phyloP scores from a whole-genome alignment of 768 basidiomycete genomes.

The Termitomyces sp. region DNA sequence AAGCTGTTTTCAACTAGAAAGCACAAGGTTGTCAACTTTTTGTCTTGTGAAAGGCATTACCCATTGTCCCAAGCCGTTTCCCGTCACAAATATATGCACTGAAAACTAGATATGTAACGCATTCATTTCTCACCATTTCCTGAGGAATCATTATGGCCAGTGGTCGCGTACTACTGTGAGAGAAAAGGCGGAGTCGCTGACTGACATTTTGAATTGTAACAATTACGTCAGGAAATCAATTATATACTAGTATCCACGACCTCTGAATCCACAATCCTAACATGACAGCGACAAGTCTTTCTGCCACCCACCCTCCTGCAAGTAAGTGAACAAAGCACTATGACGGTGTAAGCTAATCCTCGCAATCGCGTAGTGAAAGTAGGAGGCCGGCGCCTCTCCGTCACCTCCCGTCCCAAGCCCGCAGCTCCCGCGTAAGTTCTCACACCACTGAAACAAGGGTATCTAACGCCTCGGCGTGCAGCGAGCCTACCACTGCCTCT shows the following conservation, averaged over 20 bases:
- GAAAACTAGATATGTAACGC: too few relatives aligned
- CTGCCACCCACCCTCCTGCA: conserved; percentile 42
- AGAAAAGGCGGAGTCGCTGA: background rate
- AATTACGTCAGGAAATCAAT: conserved; percentile 9
- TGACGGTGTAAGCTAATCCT: background rate
- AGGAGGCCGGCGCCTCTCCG: conserved; percentile 47
- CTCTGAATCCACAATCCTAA: background rate
- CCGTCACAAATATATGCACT: too few relatives aligned
- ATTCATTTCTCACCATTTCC: too few relatives aligned
- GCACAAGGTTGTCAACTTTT: too few relatives aligned
- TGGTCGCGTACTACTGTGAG: background rate
- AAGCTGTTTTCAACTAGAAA: too few relatives aligned
- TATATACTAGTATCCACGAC: conserved; percentile 1
- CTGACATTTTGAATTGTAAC: background rate
- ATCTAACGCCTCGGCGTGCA: background rate
- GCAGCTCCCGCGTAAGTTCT: conserved; percentile 27
- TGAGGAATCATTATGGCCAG: too few relatives aligned
- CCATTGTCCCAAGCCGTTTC: too few relatives aligned
- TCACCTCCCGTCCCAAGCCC: conserved; percentile 33
- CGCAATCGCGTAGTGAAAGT: conserved; percentile 34
- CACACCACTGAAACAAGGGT: background rate
- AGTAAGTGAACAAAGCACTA: conserved; percentile 26
- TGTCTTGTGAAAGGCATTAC: too few relatives aligned
- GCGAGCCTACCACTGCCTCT: conserved; percentile 12
- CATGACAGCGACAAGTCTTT: conserved; percentile 24